These are phyloP conservation scores for Fraxinus angustifolia DNA, from an alignment of 305 asterid genomes.

Conservation along the genomic window DNA sequence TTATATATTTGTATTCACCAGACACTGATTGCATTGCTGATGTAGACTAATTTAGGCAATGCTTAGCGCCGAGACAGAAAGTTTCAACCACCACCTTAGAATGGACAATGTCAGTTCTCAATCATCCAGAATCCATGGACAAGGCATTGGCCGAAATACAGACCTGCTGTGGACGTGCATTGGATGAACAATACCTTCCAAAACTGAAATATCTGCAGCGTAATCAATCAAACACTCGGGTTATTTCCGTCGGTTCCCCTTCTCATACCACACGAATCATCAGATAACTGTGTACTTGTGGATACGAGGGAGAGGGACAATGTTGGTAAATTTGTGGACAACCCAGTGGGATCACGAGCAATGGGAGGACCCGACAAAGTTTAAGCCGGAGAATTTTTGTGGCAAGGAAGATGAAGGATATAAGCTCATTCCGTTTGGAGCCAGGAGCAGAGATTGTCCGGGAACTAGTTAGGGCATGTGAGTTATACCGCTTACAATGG, in stretches of 20 bases:
- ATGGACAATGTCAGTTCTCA: conserved; percentile 24
- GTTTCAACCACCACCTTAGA: conserved; percentile 11
- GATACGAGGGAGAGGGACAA: conserved; percentile 1
- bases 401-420: too few relatives aligned
- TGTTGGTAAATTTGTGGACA: conserved; percentile 6
- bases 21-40: not conserved
- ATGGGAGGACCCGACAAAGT: too few relatives aligned
- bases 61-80: conserved; percentile 14
- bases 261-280: conserved; percentile 1
- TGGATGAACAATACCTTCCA: conserved; percentile 17
- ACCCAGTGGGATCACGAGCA: too few relatives aligned
- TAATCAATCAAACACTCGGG: conserved; percentile 10
- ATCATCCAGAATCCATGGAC: conserved; percentile 10
- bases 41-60: not conserved
- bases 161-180: not conserved
- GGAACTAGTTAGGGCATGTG: too few relatives aligned
- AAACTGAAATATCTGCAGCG: conserved; percentile 15
- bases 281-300: not conserved
- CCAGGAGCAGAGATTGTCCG: too few relatives aligned
- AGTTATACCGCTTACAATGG: not conserved
- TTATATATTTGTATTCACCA: too few relatives aligned
- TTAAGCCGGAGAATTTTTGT: too few relatives aligned
- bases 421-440: too few relatives aligned
- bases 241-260: conserved; percentile 2
- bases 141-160: conserved; percentile 18